Conservation (phyloP, 352 stramenopile species). For the Phytopythium ostracodes region DNA sequence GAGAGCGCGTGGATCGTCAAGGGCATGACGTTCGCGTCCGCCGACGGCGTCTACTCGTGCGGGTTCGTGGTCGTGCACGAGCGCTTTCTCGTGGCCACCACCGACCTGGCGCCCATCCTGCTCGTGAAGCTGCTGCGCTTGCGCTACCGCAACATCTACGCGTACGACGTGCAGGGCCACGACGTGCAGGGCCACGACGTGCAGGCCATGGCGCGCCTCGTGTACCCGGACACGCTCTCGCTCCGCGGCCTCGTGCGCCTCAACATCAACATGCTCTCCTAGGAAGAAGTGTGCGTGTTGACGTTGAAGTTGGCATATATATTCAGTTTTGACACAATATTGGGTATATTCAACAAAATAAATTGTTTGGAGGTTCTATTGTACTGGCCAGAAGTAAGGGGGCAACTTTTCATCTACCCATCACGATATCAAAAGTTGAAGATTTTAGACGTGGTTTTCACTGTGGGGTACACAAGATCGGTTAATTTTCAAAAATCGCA, state of each 20-base stretch:
- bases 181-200: conserved; percentile 8
- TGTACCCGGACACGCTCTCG: conserved; percentile 33
- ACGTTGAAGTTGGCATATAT: conserved; percentile 2
- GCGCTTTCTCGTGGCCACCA: conserved; percentile 37
- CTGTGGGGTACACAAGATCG: too few species aligned
- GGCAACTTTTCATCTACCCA: too few species aligned
- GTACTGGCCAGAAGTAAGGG: too few species aligned
- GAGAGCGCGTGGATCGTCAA: conserved; percentile 33
- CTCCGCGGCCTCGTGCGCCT: conserved; percentile 23
- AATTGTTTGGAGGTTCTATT: too few species aligned
- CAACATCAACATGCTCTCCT: conserved; percentile 25
- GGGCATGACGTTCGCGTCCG: conserved; percentile 38
- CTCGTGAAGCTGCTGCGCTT: conserved; percentile 37
- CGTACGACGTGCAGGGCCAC: too few species aligned
- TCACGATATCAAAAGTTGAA: too few species aligned
- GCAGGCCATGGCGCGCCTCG: conserved; percentile 19
- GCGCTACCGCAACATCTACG: conserved; percentile 38
- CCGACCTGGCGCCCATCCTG: conserved; percentile 31
- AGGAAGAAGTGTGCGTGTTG: neutral
- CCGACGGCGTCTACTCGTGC: conserved; percentile 54
- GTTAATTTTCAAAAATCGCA: too few species aligned
- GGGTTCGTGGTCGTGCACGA: conserved; percentile 49
- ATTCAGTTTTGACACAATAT: neutral
- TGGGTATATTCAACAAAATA: neutral
- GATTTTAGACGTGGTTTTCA: too few species aligned